These are phyloP conservation scores for Mycoemilia scoparia DNA, from an alignment of 192 early-diverging fungal genomes.

Conservation along the genomic window DNA sequence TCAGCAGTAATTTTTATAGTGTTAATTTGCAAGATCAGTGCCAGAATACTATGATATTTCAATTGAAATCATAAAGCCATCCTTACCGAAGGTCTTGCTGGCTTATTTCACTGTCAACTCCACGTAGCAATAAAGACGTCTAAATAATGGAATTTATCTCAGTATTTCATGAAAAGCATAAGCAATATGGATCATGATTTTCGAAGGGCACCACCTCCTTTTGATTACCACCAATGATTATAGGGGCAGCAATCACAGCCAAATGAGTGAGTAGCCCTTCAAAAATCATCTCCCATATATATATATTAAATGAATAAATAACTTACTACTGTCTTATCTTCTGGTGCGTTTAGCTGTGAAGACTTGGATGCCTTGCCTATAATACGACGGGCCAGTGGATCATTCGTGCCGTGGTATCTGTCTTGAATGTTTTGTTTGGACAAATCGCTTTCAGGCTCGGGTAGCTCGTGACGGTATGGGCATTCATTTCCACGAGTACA, in stretches of 20 bases:
- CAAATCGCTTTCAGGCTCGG: conserved; percentile 56
- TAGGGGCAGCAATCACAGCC: too few species aligned
- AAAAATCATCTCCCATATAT: too few species aligned
- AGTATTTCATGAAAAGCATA: not conserved
- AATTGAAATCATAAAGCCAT: too few species aligned
- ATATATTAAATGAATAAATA: too few species aligned
- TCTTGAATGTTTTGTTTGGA: conserved; percentile 87
- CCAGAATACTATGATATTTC: not conserved
- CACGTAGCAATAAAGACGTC: conserved; percentile 76
- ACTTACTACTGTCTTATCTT: too few species aligned
- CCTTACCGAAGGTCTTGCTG: conserved; percentile 56
- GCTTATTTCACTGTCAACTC: conserved; percentile 49
- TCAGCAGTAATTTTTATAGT: conserved; percentile 16
- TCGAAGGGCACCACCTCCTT: too few species aligned
- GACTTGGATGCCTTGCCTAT: conserved; percentile 35
- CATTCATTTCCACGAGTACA: conserved; percentile 92
- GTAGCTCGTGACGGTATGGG: conserved; percentile 91
- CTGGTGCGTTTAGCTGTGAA: conserved; percentile 39
- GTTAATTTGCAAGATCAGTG: not conserved
- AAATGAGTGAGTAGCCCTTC: too few species aligned
- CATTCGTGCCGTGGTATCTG: conserved; percentile 85
- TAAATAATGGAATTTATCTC: not conserved
- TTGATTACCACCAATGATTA: too few species aligned
- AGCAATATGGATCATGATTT: too few species aligned
- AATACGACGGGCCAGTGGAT: conserved; percentile 84